A percentile compares a stretch with the other conserved stretches of the same genome.
These are phyloP conservation scores for Xylariaceae sp. DNA, from an alignment of 2,329 filamentous ascomycete genomes.

Conservation along the genomic window DNA sequence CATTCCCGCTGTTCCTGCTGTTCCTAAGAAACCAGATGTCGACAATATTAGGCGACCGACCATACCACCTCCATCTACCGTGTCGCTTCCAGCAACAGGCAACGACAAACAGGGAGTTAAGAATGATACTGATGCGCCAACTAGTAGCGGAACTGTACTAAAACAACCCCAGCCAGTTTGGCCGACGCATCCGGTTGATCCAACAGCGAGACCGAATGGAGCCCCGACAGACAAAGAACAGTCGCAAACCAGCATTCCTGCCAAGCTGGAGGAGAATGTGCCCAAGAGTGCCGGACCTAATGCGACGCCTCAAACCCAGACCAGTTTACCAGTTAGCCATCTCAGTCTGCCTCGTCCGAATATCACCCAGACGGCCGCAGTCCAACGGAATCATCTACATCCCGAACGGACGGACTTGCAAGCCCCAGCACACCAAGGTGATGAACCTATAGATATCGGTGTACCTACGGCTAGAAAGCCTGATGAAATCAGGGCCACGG, in stretches of 20 bases:
- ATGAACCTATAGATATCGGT: constrained; percentile 22
- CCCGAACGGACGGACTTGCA: constrained; percentile 3
- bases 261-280: constrained; percentile 1
- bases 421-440: not conserved
- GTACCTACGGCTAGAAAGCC: constrained; percentile 4
- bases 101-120: constrained; percentile 15
- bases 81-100: constrained; percentile 10
- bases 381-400: constrained; percentile 8
- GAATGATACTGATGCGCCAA: constrained; percentile 1
- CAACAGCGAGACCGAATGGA: constrained; percentile 7
- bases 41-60: constrained; percentile 10
- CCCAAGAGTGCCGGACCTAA: constrained; percentile 4
- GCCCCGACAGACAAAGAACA: constrained; percentile 10
- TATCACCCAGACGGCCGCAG: constrained; percentile 1
- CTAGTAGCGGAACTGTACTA: not conserved
- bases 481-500: constrained; percentile 32
- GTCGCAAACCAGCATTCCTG: constrained; percentile 6
- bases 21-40: constrained; percentile 21
- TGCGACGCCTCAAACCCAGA: constrained; percentile 1
- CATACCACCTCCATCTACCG: constrained; percentile 6
- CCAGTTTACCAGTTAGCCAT: not conserved
- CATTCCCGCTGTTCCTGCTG: not conserved
- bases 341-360: constrained; percentile 4
- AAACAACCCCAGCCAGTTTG: constrained; percentile 13
- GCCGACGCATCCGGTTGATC: constrained; percentile 4